These are phyloP conservation scores for Plicaturopsis crispa DNA, from an alignment of 768 basidiomycete species.

Conservation along the genomic window DNA sequence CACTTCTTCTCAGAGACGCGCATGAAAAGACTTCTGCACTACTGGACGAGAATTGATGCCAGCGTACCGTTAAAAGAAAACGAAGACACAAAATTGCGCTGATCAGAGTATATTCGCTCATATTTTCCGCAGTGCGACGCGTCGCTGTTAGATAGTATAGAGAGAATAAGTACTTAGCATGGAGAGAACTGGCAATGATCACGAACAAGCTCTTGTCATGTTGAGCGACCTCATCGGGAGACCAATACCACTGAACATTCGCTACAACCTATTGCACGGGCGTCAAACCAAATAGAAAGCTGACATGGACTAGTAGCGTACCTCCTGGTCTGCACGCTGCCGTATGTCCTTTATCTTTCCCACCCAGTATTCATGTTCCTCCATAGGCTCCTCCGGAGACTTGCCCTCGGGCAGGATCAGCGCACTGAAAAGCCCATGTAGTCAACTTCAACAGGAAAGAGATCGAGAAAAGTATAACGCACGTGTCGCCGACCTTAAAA, in stretches of 20 bases:
- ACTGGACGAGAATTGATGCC: too few species aligned
- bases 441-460: neutral
- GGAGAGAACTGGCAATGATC: neutral
- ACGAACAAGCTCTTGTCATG: constrained; percentile 44
- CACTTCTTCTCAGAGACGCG: too few species aligned
- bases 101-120: constrained; percentile 45
- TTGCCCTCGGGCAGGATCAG: constrained; percentile 31
- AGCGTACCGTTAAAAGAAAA: constrained; percentile 37
- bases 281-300: neutral
- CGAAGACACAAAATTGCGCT: constrained; percentile 37
- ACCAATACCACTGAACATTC: constrained; percentile 49
- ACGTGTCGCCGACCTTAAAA: constrained; percentile 30
- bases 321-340: constrained; percentile 17
- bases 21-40: too few species aligned
- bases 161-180: neutral
- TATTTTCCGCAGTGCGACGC: constrained; percentile 29
- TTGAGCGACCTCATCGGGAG: constrained; percentile 34
- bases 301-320: constrained; percentile 9
- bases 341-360: constrained; percentile 41
- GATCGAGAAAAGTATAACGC: too few species aligned
- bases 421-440: constrained; percentile 22
- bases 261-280: constrained; percentile 38
- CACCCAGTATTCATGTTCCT: constrained; percentile 42
- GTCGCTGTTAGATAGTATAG: constrained; percentile 23
- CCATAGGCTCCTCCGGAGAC: constrained; percentile 16